Percentiles rank a stretch among this genome's conserved stretches.
These are phyloP conservation scores for Suillus variegatus DNA, from an alignment of 768 basidiomycete genomes.

Conservation along the genomic window DNA sequence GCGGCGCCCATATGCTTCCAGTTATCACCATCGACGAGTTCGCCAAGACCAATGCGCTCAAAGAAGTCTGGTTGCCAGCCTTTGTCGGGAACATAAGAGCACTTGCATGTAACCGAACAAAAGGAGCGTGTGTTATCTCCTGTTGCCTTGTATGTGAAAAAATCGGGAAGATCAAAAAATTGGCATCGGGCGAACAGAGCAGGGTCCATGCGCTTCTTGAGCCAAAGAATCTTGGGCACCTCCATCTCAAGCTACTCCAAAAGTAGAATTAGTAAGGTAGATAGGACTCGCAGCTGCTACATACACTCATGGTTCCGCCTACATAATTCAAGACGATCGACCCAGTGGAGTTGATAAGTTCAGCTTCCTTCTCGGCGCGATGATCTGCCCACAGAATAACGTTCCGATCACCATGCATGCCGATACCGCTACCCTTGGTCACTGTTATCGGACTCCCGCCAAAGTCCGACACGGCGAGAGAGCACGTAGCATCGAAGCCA, in stretches of 20 bases:
- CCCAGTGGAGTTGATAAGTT: conserved; percentile 82
- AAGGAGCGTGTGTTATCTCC: conserved; percentile 68
- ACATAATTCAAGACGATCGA: conserved; percentile 92
- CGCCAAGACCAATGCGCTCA: conserved; percentile 74
- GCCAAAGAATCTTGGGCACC: conserved; percentile 95
- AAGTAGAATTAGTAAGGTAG: conserved; percentile 12
- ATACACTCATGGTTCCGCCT: conserved; percentile 93
- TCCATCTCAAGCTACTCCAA: conserved; percentile 89
- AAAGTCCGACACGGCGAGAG: conserved; percentile 81
- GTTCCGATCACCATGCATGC: conserved; percentile 73
- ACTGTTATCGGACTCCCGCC: conserved; percentile 75
- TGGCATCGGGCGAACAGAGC: conserved; percentile 73
- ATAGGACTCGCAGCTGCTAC: conserved; percentile 18
- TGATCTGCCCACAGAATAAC: conserved; percentile 97
- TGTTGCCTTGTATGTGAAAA: conserved; percentile 92
- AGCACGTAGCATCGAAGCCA: conserved; percentile 97
- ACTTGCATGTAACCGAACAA: conserved; percentile 97
- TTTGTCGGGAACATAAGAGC: conserved; percentile 81
- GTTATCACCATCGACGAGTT: conserved; percentile 59
- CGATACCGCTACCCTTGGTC: conserved; percentile 65
- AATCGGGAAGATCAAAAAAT: conserved; percentile 94
- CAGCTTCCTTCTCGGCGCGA: conserved; percentile 89
- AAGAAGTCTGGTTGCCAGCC: conserved; percentile 95
- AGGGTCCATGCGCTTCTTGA: conserved; percentile 83
- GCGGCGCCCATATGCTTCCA: conserved; percentile 77